phyloP scores from a whole-genome alignment of 805 yeast species.

The Nadsonia fulvescens region DNA sequence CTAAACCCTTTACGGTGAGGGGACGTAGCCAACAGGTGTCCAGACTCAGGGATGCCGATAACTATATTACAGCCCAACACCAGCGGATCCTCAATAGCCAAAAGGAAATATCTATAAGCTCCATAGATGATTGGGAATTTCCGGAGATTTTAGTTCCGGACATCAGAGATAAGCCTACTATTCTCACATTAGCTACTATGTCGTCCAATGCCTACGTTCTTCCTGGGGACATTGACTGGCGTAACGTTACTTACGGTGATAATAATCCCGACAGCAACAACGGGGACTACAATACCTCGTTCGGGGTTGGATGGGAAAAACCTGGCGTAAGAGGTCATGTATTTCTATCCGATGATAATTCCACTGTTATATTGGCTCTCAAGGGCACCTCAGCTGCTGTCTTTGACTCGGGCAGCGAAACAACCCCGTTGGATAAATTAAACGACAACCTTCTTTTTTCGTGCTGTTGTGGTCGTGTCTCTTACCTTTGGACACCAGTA shows the following conservation, averaged over 20 bases:
- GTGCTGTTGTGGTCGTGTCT: slow-evolving; percentile 89
- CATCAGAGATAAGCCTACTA: slow-evolving; percentile 52
- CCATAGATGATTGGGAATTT: slow-evolving; percentile 53
- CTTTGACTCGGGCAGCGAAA: slow-evolving; percentile 35
- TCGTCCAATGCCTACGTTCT: slow-evolving; percentile 86
- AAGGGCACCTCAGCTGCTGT: slow-evolving; percentile 89
- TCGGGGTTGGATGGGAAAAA: slow-evolving; percentile 70
- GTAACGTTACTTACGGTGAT: slow-evolving; percentile 34
- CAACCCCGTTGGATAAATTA: slow-evolving; percentile 60
- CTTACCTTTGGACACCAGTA: slow-evolving; percentile 84
- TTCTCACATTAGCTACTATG: slow-evolving; percentile 63
- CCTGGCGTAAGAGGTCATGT: slow-evolving; percentile 84
- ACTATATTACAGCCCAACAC: too few relatives aligned
- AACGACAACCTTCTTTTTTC: slow-evolving; percentile 83
- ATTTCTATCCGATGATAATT: slow-evolving; percentile 41
- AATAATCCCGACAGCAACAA: slow-evolving; percentile 43
- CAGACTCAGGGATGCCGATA: too few relatives aligned
- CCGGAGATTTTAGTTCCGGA: slow-evolving; percentile 47
- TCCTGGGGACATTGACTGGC: slow-evolving; percentile 73
- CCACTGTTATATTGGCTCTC: slow-evolving; percentile 53
- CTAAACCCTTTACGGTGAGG: too few relatives aligned
- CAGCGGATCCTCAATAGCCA: not conserved
- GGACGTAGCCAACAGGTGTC: too few relatives aligned
- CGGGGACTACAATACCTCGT: slow-evolving; percentile 30
- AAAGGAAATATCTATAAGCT: slow-evolving; percentile 7